Percentiles rank a stretch among this genome's conserved stretches.
Evolutionary conservation across 192 early-diverging fungal genomes (phyloP).

Genomic region (Pilaira anomala): DNA sequence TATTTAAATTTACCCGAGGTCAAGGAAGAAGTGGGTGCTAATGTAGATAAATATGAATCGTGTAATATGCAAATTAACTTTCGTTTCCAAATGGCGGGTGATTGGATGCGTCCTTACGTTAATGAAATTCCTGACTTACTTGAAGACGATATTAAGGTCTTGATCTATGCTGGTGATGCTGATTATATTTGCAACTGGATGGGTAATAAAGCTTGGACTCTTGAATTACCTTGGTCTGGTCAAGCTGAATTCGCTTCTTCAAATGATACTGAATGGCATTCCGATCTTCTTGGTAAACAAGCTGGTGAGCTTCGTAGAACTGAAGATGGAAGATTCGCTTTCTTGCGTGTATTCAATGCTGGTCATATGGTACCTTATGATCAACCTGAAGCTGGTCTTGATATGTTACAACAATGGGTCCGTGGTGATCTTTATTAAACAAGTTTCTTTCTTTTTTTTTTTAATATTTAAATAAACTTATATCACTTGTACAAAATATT

Average conservation of each 20-base stretch:
- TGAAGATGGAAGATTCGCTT: constrained; percentile 67
- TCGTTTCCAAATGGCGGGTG: constrained; percentile 78
- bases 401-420: constrained; percentile 89
- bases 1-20: constrained; percentile 83
- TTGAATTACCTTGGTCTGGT: constrained; percentile 83
- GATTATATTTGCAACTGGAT: constrained; percentile 44
- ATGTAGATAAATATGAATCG: constrained; percentile 62
- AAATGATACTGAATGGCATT: constrained; percentile 68
- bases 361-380: constrained; percentile 96
- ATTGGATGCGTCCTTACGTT: constrained; percentile 85
- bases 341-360: constrained; percentile 81
- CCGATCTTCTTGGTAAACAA: constrained; percentile 43
- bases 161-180: constrained; percentile 79
- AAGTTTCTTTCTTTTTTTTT: not conserved
- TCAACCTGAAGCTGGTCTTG: constrained; percentile 74
- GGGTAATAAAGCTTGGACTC: constrained; percentile 91
- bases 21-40: constrained; percentile 75
- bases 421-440: constrained; percentile 6
- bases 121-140: constrained; percentile 67
- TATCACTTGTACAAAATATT: not conserved
- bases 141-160: constrained; percentile 79
- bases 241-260: constrained; percentile 64
- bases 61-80: constrained; percentile 82
- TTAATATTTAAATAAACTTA: constrained; percentile 11
- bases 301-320: constrained; percentile 68